Base-by-base conservation (phyloP, 2,329 filamentous ascomycete genomes). In the Cladosporium sp. region DNA sequence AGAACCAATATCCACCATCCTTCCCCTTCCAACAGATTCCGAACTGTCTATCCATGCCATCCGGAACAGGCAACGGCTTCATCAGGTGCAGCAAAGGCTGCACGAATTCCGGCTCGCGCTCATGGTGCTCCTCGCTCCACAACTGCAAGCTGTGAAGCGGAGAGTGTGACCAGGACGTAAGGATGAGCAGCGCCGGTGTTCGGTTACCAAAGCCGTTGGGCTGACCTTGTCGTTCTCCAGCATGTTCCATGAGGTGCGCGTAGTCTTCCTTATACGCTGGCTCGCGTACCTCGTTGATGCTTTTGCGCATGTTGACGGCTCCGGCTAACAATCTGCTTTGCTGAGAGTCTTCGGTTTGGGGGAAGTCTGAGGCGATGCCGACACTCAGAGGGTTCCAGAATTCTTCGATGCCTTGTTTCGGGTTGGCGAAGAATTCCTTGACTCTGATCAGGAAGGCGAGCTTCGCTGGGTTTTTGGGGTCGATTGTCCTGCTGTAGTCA, bases 1-100 rank as follows among this genome's bases (percentile, higher is more conserved):
- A 51, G 15, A 61, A 24, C 59, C 59, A 61, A 12, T 61, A 61
- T 61, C 59, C 59, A 34, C 59, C 59, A 24, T 51, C 6, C 28
- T 36, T 61, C 0, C 59, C 59, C 24, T 21, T 32, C 59, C 59
- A 61, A 18, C 44, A 51, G 4, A 61, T 61, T 10, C 41, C 44
- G n/a, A 32, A 36, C 10, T 61, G 44, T 18, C 59, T 44, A 12
- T 51, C 59, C n/a, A 34, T 24, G 8, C 44, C 59, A 2, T 34
- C 41, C 18, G 59, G 59, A 15, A 61, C 30, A 12, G 59, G 59
- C 30, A 61, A 34, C 6, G 59, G 47, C 41, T 52, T 34, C n/a
- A 61, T 15, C 18, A 47, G 11, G 15, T 52, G 47, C 12, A 61
- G 21, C 30, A 51, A 11, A 24, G 59, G 59, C n/a, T 61, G 59